These are phyloP conservation scores for Panicum virgatum DNA, from an alignment of 202 grass and related monocot genomes.

Conservation along the genomic window DNA sequence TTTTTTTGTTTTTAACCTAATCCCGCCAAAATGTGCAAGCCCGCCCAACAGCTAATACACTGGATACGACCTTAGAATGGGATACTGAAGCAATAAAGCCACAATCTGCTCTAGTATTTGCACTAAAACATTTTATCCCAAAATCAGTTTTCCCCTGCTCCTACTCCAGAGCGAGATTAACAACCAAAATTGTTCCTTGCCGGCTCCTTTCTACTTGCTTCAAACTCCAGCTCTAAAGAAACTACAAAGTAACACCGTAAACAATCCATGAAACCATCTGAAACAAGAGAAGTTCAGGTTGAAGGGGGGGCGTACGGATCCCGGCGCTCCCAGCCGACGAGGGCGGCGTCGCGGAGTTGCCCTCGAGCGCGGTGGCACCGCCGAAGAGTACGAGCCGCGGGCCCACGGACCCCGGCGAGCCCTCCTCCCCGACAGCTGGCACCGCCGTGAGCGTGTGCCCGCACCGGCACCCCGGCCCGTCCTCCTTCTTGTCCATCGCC, in stretches of 20 bases:
- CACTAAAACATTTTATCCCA: not conserved
- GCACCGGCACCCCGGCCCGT: conserved; percentile 91
- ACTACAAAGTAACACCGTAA: not conserved
- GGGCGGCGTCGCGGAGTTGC: conserved; percentile 66
- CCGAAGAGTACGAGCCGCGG: conserved; percentile 79
- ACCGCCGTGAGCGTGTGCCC: conserved; percentile 92
- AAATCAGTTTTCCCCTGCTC: not conserved
- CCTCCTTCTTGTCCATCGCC: conserved; percentile 77
- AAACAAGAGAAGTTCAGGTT: conserved; percentile 13
- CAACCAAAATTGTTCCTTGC: not conserved
- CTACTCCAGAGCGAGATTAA: conserved; percentile 5
- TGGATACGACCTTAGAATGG: not conserved
- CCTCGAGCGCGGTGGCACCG: conserved; percentile 90
- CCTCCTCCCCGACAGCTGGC: conserved; percentile 77
- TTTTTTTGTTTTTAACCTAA: conserved; percentile 19
- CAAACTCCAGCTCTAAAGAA: not conserved
- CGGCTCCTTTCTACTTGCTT: not conserved
- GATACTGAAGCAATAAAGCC: not conserved
- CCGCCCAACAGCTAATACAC: not conserved
- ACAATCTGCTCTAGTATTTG: not conserved
- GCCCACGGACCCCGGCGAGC: conserved; percentile 59
- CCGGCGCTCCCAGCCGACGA: conserved; percentile 74
- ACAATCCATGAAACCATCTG: conserved; percentile 4
- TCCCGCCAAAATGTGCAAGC: not conserved
- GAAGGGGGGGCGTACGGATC: conserved; percentile 62